These are phyloP conservation scores for Parmelia sp. DNA, from an alignment of 495 filamentous ascomycete genomes.

Conservation along the genomic window DNA sequence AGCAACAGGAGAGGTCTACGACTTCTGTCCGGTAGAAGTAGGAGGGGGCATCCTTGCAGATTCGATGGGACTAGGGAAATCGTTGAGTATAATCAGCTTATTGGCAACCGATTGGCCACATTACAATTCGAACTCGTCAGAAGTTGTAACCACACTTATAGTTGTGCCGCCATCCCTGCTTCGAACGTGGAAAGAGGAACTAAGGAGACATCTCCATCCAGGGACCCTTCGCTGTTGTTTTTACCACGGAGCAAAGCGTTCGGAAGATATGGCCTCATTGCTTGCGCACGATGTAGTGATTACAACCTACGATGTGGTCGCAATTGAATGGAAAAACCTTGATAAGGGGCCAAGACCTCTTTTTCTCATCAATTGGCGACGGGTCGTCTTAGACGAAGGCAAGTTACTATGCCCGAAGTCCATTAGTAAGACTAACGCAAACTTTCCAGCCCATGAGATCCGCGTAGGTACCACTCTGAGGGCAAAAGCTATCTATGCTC, in stretches of 20 bases:
- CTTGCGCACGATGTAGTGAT: constrained; percentile 29
- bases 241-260: constrained; percentile 32
- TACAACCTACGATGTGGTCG: constrained; percentile 39
- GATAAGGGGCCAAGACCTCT: constrained; percentile 17
- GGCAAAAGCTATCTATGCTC: constrained; percentile 32
- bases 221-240: constrained; percentile 26
- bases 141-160: constrained; percentile 15
- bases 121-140: neutral
- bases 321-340: constrained; percentile 30
- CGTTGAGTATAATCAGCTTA: constrained; percentile 36
- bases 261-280: constrained; percentile 18
- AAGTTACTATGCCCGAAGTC: constrained; percentile 11
- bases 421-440: neutral
- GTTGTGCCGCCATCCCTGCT: constrained; percentile 34
- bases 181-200: constrained; percentile 35
- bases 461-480: constrained; percentile 31
- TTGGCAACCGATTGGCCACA: constrained; percentile 24
- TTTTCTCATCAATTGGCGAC: constrained; percentile 33
- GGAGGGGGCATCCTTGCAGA: constrained; percentile 39
- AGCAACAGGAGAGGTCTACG: constrained; percentile 13
- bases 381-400: constrained; percentile 46
- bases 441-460: constrained; percentile 35
- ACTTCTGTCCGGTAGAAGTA: constrained; percentile 23
- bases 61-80: constrained; percentile 40
- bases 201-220: constrained; percentile 30